Percentiles rank a stretch among this genome's conserved stretches.
phyloP scores from a whole-genome alignment of 306 rosid genomes.

The Lathyrus sativus region DNA sequence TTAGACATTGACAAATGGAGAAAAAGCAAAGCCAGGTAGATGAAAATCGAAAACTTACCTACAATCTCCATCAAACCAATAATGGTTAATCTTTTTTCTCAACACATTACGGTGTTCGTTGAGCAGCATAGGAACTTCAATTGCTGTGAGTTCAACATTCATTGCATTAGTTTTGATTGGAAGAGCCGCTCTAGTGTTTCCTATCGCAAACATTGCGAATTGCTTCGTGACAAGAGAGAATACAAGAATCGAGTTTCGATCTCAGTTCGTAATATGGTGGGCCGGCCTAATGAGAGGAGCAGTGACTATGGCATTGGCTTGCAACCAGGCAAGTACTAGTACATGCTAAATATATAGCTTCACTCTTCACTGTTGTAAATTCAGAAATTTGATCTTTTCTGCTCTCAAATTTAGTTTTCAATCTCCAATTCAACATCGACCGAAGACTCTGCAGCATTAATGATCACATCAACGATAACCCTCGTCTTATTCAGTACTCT shows the following conservation, averaged over 20 bases:
- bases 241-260: slow-evolving; percentile 51
- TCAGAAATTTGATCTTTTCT: slow-evolving; percentile 6
- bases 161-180: slow-evolving; percentile 71
- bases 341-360: background rate
- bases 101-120: slow-evolving; percentile 29
- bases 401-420: slow-evolving; percentile 58
- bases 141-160: slow-evolving; percentile 70
- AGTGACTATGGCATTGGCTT: slow-evolving; percentile 79
- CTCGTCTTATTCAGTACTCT: slow-evolving; percentile 75
- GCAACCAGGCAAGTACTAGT: slow-evolving; percentile 56
- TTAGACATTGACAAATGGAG: slow-evolving; percentile 73
- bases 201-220: slow-evolving; percentile 63
- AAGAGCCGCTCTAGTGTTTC: slow-evolving; percentile 84
- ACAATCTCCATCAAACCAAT: background rate
- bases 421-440: slow-evolving; percentile 12
- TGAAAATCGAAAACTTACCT: slow-evolving; percentile 21
- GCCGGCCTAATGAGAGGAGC: slow-evolving; percentile 95
- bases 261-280: slow-evolving; percentile 92
- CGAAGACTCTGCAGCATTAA: slow-evolving; percentile 53
- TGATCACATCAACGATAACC: slow-evolving; percentile 70
- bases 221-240: slow-evolving; percentile 47
- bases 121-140: slow-evolving; percentile 65
- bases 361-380: background rate
- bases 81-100: slow-evolving; percentile 27
- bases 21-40: slow-evolving; percentile 60